Percentiles rank a stretch among this genome's conserved stretches.
Evolutionary conservation across 164 flowering plant genomes (phyloP).

Genomic region (Santalum album): DNA sequence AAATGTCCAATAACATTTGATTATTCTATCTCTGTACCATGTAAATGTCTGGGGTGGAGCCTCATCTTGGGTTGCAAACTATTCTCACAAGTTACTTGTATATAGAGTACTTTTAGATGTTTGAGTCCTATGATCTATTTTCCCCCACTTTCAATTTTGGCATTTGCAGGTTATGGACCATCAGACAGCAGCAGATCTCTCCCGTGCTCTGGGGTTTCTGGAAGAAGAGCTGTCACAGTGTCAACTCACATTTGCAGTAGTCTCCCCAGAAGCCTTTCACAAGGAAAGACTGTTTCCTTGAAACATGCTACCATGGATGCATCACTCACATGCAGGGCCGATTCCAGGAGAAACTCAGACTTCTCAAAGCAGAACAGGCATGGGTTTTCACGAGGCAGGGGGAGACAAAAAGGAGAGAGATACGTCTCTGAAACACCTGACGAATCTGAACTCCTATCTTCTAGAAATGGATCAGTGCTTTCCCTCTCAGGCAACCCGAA

Average conservation of each 20-base stretch:
- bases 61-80: too few relatives aligned
- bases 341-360: slow-evolving; percentile 68
- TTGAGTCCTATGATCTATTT: too few relatives aligned
- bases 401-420: slow-evolving; percentile 50
- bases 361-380: slow-evolving; percentile 59
- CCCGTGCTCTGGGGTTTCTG: slow-evolving; percentile 51
- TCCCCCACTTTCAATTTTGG: too few relatives aligned
- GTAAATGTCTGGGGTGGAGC: too few relatives aligned
- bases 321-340: slow-evolving; percentile 45
- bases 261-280: slow-evolving; percentile 17
- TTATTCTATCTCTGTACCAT: too few relatives aligned
- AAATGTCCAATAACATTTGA: too few relatives aligned
- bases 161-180: slow-evolving; percentile 45
- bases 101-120: too few relatives aligned
- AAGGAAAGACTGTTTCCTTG: slow-evolving; percentile 19
- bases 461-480: slow-evolving; percentile 60
- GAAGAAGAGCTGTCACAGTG: slow-evolving; percentile 29
- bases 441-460: slow-evolving; percentile 48
- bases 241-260: slow-evolving; percentile 25
- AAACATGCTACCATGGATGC: slow-evolving; percentile 23
- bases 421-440: slow-evolving; percentile 42
- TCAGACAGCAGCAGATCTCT: slow-evolving; percentile 43
- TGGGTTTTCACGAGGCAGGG: slow-evolving; percentile 44
- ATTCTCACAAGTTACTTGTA: too few relatives aligned
- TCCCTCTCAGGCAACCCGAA: slow-evolving; percentile 49